Evolutionary conservation across 805 yeast genomes (phyloP).

Genomic region (Yarrowia keelungensis): DNA sequence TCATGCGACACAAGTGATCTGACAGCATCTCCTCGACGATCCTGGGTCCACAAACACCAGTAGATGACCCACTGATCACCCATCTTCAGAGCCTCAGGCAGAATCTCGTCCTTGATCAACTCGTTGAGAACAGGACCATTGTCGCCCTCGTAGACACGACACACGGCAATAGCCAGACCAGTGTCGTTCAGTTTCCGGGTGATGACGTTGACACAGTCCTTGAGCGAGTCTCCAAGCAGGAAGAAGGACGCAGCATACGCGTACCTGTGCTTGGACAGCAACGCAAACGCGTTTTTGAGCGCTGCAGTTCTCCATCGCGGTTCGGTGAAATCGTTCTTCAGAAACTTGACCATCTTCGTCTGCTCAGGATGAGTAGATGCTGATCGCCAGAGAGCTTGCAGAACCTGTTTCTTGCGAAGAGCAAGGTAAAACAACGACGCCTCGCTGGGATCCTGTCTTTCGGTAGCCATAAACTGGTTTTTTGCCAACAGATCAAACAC

Average conservation of each 20-base stretch:
- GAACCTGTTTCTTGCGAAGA: constrained; percentile 72
- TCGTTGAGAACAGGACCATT: constrained; percentile 59
- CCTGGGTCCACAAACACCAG: constrained; percentile 77
- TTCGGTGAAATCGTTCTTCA: constrained; percentile 75
- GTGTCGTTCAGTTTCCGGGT: constrained; percentile 70
- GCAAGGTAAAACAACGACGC: constrained; percentile 82
- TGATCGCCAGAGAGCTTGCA: constrained; percentile 85
- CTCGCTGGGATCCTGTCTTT: constrained; percentile 70
- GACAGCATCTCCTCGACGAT: constrained; percentile 59
- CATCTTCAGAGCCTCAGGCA: constrained; percentile 63
- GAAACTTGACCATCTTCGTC: constrained; percentile 77
- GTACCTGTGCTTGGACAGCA: constrained; percentile 85
- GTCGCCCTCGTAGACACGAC: constrained; percentile 75
- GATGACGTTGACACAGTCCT: constrained; percentile 79
- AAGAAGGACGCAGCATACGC: constrained; percentile 90
- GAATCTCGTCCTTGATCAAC: constrained; percentile 58
- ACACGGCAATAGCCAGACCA: constrained; percentile 78
- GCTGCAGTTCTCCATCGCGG: constrained; percentile 90
- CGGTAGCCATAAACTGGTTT: constrained; percentile 67
- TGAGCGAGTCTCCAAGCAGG: constrained; percentile 73
- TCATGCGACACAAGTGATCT: constrained; percentile 61
- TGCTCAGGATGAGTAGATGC: constrained; percentile 78
- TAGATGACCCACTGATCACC: constrained; percentile 84
- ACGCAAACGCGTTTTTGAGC: constrained; percentile 86
- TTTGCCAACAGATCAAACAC: constrained; percentile 74